These are phyloP conservation scores for Erysimum cheiranthoides DNA, from an alignment of 345 rosid species.

Conservation along the genomic window DNA sequence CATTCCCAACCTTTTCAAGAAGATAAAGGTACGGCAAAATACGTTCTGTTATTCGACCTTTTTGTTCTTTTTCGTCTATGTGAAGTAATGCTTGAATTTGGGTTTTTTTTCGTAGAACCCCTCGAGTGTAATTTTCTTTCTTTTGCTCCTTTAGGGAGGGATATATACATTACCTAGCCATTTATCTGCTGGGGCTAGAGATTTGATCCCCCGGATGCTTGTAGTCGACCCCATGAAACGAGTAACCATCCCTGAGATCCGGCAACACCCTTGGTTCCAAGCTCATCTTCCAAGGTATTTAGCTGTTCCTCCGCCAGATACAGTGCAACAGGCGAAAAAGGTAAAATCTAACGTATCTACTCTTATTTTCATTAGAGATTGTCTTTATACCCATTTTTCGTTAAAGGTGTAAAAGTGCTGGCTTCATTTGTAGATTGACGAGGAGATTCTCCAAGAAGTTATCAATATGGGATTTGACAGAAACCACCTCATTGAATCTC, in stretches of 20 bases:
- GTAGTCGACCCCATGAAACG: conserved; percentile 94
- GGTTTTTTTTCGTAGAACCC: background rate
- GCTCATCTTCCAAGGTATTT: conserved; percentile 83
- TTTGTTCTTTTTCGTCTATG: background rate
- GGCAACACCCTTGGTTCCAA: conserved; percentile 89
- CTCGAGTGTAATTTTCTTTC: background rate
- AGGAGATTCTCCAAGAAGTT: conserved; percentile 81
- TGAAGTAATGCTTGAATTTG: conserved; percentile 26
- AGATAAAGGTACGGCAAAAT: conserved; percentile 69
- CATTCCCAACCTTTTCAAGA: conserved; percentile 86
- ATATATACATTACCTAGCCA: conserved; percentile 93
- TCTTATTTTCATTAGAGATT: conserved; percentile 13
- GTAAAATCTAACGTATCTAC: conserved; percentile 40
- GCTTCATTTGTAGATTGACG: conserved; percentile 71
- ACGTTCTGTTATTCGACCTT: background rate
- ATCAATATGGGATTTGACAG: conserved; percentile 76
- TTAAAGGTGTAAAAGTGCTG: background rate
- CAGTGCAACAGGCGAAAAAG: conserved; percentile 77
- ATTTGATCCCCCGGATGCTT: conserved; percentile 92
- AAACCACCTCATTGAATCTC: conserved; percentile 72
- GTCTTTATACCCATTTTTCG: background rate
- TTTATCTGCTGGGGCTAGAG: conserved; percentile 84
- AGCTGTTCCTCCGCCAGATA: conserved; percentile 85
- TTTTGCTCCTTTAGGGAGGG: conserved; percentile 63
- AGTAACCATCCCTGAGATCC: conserved; percentile 84